Conservation (phyloP, 1,284 basidiomycete genomes). For the Stereum hirsutum region DNA sequence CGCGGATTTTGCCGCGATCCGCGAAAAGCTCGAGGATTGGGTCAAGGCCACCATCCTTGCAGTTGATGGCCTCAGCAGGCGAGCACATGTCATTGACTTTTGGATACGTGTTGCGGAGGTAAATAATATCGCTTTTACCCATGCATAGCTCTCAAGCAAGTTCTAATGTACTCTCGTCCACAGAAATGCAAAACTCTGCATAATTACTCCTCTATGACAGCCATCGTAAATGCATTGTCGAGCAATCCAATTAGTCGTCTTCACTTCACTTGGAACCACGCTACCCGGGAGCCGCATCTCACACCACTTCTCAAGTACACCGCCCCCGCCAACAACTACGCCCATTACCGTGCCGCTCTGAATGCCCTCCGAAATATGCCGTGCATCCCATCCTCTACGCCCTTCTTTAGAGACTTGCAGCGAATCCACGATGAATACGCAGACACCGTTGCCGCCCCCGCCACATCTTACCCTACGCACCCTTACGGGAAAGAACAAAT, state of each 20-base stretch:
- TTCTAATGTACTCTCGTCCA: background rate
- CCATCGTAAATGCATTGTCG: constrained; percentile 54
- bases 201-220: constrained; percentile 62
- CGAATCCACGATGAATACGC: constrained; percentile 47
- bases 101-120: constrained; percentile 77
- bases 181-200: constrained; percentile 59
- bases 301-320: constrained; percentile 44
- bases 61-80: constrained; percentile 37
- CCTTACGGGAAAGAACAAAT: constrained; percentile 16
- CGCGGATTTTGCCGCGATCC: constrained; percentile 44
- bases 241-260: constrained; percentile 48
- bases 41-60: constrained; percentile 54
- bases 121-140: constrained; percentile 16
- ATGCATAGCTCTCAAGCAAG: background rate
- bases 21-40: constrained; percentile 56
- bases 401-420: constrained; percentile 53
- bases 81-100: constrained; percentile 54
- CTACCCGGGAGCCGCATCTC: constrained; percentile 37
- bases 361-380: constrained; percentile 38
- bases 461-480: constrained; percentile 11
- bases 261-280: constrained; percentile 61
- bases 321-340: constrained; percentile 49
- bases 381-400: constrained; percentile 57
- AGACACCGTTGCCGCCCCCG: constrained; percentile 21
- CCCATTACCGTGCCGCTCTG: constrained; percentile 44